Evolutionary conservation across 495 filamentous ascomycete genomes (phyloP), one percentile per base, ranked within the genome.

Genomic region (Aspergillus conjunctus): DNA sequence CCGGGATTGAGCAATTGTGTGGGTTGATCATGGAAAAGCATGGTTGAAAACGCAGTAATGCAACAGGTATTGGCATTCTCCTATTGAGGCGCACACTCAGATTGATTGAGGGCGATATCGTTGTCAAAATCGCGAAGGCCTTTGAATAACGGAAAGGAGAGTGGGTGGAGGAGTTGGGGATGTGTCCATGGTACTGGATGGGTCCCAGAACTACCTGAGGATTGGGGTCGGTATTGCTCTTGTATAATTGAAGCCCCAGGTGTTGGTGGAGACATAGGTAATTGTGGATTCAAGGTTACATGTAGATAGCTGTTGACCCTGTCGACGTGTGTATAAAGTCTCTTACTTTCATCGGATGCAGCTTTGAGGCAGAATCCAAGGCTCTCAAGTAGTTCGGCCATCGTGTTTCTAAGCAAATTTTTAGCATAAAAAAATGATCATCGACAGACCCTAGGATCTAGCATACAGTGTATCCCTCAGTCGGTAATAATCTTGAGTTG

Each of bases 281-380:
- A n/a, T n/a, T 41, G 9, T 7, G 9, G 9, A n/a, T 5, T 11
- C 0, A 17, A 48, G n/a, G n/a, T 14, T 21, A n/a, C n/a, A 6
- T 48, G 2, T 17, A 48, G 44, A 11, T 48, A 22, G 17, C 7
- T 17, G 17, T 21, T 22, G n/a, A 48, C 21, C 10, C 18, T 18
- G 6, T 48, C 44, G 11, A 48, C n/a, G 21, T 48, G n/a, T 20
- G 8, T 6, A 48, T 48, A 48, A 9, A 48, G 18, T 21, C 44
- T 48, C n/a, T 21, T 18, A 11, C 44, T 48, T 7, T n/a, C 44
- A 17, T 48, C 44, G 1, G 44, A 48, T 48, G 44, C 44, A 10
- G 44, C 44, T 48, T 48, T 48, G 17, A 48, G 44, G 11, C 44
- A 48, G n/a, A 48, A 18, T 21, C 44, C 44, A 20, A 48, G 44